Base-by-base conservation (phyloP, 208 protist species). In the Porcisia hertigi region DNA sequence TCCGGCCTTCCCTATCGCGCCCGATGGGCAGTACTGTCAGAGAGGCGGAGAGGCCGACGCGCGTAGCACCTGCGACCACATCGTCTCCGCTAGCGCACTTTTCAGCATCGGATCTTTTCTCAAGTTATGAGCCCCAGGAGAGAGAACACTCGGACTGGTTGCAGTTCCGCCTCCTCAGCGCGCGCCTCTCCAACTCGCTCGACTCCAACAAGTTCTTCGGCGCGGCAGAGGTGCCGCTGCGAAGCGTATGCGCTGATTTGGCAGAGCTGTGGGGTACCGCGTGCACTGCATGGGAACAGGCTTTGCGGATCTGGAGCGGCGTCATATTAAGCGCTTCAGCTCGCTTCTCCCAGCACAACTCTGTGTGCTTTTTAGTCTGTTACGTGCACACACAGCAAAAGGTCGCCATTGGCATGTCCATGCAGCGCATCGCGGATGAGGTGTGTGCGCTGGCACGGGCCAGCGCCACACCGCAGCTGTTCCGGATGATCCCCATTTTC, bases 341-440 rank as follows among this genome's bases (percentile, higher is more conserved):
- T 7, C 1, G n/a, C 43, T 25, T 57, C 25, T 43, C 25, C n/a
- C 14, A n/a, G 34, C 69, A 41, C 14, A 12, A 82, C 16, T 67
- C 65, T 8, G 72, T 77, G 18, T 77, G 71, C 12, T 87, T 92
- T 52, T 54, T 92, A 18, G 76, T 95, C n/a, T 69, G 78, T 16
- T 91, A 86, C 64, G 78, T 80, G 6, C 85, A 95, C 54, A 87
- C 85, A n/a, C 82, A 78, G 47, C 74, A 90, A 62, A 66, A 53
- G 6, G 55, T 30, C 11, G 80, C 85, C 5, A 87, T 92, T n/a
- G 88, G 83, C 3, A 12, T 20, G 3, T 49, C 74, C 9, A 66
- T 87, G 59, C 64, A 79, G 11, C 60, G 62, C 39, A 81, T 85
- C 1, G 75, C 72, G 12, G 72, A 30, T 14, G 18, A 76, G 66